Percentiles rank a stretch among this genome's conserved stretches.
Evolutionary conservation across 805 yeast species (phyloP).

Genomic region (Pichia thaimueangensis): DNA sequence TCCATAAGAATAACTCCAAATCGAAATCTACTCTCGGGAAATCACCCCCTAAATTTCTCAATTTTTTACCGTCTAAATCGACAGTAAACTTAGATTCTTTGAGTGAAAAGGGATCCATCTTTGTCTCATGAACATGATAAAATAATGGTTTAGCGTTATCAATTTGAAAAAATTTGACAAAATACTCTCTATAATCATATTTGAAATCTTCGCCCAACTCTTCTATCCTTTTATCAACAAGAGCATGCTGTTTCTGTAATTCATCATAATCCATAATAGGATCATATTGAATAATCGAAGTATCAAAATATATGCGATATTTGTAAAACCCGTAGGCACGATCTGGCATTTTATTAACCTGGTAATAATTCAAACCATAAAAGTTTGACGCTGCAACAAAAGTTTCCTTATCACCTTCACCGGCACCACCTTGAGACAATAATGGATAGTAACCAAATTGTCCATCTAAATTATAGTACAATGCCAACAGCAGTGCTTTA

Average conservation of each 20-base stretch:
- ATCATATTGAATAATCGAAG: constrained; percentile 27
- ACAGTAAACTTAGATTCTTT: constrained; percentile 12
- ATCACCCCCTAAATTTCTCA: constrained; percentile 21
- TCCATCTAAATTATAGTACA: constrained; percentile 64
- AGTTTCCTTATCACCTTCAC: constrained; percentile 81
- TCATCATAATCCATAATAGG: constrained; percentile 21
- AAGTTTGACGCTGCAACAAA: constrained; percentile 58
- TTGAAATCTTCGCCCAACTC: constrained; percentile 8
- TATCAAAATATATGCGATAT: constrained; percentile 16
- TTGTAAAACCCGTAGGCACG: constrained; percentile 25
- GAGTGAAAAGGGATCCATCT: constrained; percentile 39
- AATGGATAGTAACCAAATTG: constrained; percentile 54
- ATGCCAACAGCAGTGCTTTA: constrained; percentile 49
- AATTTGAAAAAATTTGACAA: constrained; percentile 14
- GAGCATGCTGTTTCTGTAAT: constrained; percentile 7
- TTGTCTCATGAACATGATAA: constrained; percentile 42
- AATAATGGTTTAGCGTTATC: constrained; percentile 18
- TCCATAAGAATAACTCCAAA: constrained; percentile 21
- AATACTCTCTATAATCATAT: constrained; percentile 16
- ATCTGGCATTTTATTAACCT: constrained; percentile 34
- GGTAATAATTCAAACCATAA: constrained; percentile 41
- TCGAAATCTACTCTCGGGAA: constrained; percentile 16
- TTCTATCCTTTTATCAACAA: constrained; percentile 8
- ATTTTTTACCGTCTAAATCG: constrained; percentile 10
- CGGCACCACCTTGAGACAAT: constrained; percentile 55